Conservation (phyloP, 106 monocot genomes). For the Platanthera guangdongensis region DNA sequence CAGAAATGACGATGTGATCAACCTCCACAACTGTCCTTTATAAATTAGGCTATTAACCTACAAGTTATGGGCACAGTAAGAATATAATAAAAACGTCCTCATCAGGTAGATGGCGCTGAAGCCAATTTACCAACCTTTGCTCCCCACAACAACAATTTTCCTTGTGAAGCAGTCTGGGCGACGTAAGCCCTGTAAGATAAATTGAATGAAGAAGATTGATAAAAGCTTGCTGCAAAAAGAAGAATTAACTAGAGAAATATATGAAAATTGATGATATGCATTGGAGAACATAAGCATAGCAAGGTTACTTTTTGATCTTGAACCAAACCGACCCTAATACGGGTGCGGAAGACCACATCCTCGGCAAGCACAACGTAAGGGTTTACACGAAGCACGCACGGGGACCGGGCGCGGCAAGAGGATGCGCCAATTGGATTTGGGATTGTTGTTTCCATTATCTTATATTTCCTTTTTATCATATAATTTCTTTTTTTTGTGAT, state of each 20-base stretch:
- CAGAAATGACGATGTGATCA: conserved; percentile 66
- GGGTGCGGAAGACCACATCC: too few species aligned
- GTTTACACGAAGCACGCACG: too few species aligned
- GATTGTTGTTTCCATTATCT: too few species aligned
- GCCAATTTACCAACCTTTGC: conserved; percentile 51
- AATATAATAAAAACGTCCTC: not conserved
- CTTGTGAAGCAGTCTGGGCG: conserved; percentile 57
- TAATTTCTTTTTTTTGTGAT: too few species aligned
- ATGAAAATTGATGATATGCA: not conserved
- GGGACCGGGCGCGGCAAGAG: too few species aligned
- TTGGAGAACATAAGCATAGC: not conserved
- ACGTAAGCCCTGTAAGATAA: conserved; percentile 42
- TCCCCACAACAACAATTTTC: conserved; percentile 58
- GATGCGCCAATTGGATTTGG: too few species aligned
- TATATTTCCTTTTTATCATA: too few species aligned
- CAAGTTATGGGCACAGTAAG: conserved; percentile 1
- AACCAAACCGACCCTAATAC: too few species aligned
- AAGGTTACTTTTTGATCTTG: not conserved
- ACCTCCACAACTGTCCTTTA: conserved; percentile 73
- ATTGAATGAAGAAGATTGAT: not conserved
- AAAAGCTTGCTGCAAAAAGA: not conserved
- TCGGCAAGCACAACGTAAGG: too few species aligned
- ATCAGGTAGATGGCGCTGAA: not conserved
- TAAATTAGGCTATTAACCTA: conserved; percentile 68
- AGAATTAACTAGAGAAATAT: not conserved